Percentiles rank a stretch among this genome's conserved stretches.
Evolutionary conservation across 2,329 filamentous ascomycete species (phyloP).

Genomic region (Fusarium sp.): DNA sequence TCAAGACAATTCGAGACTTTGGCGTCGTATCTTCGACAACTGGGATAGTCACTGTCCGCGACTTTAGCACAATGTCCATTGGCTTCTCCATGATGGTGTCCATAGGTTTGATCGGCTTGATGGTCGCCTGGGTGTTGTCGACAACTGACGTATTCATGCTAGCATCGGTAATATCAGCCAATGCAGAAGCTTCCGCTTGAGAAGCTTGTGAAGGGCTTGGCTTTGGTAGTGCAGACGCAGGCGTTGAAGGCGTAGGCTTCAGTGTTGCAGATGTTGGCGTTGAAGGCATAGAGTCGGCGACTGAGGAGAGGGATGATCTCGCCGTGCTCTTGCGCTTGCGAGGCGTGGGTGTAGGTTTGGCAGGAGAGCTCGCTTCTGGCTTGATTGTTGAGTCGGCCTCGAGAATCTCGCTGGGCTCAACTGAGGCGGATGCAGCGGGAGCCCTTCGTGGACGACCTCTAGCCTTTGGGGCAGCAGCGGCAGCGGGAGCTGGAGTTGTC

Average conservation of each 20-base stretch:
- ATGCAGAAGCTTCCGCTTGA: conserved; percentile 61
- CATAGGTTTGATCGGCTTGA: conserved; percentile 81
- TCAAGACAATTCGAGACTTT: conserved; percentile 91
- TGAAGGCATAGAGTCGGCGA: conserved; percentile 57
- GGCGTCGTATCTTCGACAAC: conserved; percentile 81
- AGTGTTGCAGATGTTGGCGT: conserved; percentile 52
- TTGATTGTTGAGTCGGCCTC: conserved; percentile 54
- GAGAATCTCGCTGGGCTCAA: conserved; percentile 55
- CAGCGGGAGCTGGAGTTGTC: conserved; percentile 58
- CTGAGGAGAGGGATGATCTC: conserved; percentile 56
- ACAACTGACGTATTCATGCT: conserved; percentile 66
- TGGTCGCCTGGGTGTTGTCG: conserved; percentile 56
- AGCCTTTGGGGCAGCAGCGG: conserved; percentile 60
- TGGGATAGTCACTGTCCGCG: conserved; percentile 76
- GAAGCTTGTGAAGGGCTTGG: too few relatives aligned
- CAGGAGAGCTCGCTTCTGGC: conserved; percentile 53
- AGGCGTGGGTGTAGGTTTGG: conserved; percentile 60
- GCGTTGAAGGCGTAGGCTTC: conserved; percentile 55
- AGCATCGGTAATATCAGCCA: conserved; percentile 79
- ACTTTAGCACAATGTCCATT: conserved; percentile 93
- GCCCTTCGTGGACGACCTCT: conserved; percentile 60
- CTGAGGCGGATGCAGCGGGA: conserved; percentile 48
- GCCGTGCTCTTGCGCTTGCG: conserved; percentile 76
- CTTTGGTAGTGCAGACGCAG: conserved; percentile 39
- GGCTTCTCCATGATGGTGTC: conserved; percentile 86